Percentiles rank a stretch among this genome's conserved stretches.
Conservation (phyloP, 2,329 filamentous ascomycete genomes). For the Huntiella savannae region DNA sequence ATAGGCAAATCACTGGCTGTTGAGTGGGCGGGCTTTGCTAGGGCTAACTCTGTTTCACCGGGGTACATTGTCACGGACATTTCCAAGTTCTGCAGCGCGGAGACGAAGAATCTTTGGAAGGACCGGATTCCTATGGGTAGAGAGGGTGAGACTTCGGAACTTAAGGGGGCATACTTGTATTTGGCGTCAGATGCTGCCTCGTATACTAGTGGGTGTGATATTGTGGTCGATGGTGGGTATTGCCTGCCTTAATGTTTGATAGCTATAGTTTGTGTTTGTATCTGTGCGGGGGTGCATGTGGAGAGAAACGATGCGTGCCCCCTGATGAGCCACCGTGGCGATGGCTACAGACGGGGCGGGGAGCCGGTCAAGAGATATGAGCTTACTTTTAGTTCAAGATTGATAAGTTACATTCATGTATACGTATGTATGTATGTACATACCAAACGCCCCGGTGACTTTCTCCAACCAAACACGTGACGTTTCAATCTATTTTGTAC, state of each 20-base stretch:
- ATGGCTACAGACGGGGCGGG: too few species aligned
- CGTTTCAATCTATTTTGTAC: too few species aligned
- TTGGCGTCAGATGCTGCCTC: constrained; percentile 65
- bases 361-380: too few species aligned
- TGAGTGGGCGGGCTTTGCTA: constrained; percentile 59
- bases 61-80: constrained; percentile 63
- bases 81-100: constrained; percentile 31
- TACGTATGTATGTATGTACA: too few species aligned
- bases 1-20: constrained; percentile 44
- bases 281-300: background rate
- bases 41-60: constrained; percentile 53
- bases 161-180: constrained; percentile 71
- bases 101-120: constrained; percentile 55
- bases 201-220: constrained; percentile 58
- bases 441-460: too few species aligned
- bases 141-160: constrained; percentile 52
- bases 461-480: too few species aligned
- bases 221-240: constrained; percentile 63
- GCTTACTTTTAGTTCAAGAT: too few species aligned
- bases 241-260: constrained; percentile 24
- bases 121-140: constrained; percentile 22
- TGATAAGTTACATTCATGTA: too few species aligned
- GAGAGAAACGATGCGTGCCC: too few species aligned
- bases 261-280: background rate
- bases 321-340: too few species aligned